phyloP scores from a whole-genome alignment of 2,329 filamentous ascomycete species.

The Cordyceps cicadae region DNA sequence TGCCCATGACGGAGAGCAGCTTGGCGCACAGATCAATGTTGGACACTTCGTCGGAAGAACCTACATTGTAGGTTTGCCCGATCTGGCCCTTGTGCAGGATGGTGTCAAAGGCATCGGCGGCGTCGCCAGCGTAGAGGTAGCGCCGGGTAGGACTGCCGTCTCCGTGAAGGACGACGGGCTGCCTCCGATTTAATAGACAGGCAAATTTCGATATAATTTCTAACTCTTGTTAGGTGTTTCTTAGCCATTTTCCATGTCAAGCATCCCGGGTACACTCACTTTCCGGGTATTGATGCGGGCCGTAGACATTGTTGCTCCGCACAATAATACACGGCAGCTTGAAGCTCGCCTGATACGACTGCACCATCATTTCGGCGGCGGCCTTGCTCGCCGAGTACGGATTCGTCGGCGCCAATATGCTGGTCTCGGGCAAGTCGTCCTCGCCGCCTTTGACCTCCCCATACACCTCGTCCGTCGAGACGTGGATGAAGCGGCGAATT shows the following conservation, averaged over 20 bases:
- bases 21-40: constrained; percentile 61
- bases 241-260: too few species aligned
- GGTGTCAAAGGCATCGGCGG: constrained; percentile 74
- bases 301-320: constrained; percentile 77
- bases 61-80: constrained; percentile 76
- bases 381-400: constrained; percentile 76
- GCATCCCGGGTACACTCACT: constrained; percentile 42
- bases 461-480: constrained; percentile 81
- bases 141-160: constrained; percentile 66
- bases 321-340: constrained; percentile 73
- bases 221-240: constrained; percentile 25
- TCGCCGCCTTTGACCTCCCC: constrained; percentile 67
- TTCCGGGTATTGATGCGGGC: constrained; percentile 75
- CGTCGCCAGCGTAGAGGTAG: constrained; percentile 72
- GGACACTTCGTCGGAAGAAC: constrained; percentile 68
- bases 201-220: constrained; percentile 81
- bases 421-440: constrained; percentile 63
- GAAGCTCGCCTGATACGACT: constrained; percentile 78
- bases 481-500: constrained; percentile 68
- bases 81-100: constrained; percentile 69
- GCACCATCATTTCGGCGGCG: constrained; percentile 77
- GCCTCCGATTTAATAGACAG: constrained; percentile 57
- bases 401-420: constrained; percentile 70
- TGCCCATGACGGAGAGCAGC: constrained; percentile 54
- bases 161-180: constrained; percentile 66